Evolutionary conservation across 495 filamentous ascomycete species (phyloP).

Genomic region (Aspergillus cavernicola): DNA sequence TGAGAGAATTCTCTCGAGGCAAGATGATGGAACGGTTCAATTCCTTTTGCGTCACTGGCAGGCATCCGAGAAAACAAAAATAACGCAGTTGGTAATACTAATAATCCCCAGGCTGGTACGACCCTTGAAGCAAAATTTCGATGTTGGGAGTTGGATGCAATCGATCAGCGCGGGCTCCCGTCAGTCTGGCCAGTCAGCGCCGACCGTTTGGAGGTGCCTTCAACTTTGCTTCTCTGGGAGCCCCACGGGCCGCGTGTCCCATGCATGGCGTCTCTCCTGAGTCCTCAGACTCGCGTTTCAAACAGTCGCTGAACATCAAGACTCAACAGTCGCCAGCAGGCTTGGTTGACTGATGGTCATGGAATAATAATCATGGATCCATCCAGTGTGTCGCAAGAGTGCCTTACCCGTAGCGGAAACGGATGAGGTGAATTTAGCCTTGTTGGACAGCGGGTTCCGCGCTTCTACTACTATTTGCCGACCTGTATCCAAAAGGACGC

Average conservation of each 20-base stretch:
- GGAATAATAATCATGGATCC: too few relatives aligned
- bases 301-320: too few relatives aligned
- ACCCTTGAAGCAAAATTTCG: conserved; percentile 4
- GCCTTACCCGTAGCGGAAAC: too few relatives aligned
- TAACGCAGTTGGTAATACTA: background rate
- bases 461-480: background rate
- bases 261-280: conserved; percentile 10
- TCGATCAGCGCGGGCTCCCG: conserved; percentile 11
- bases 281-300: too few relatives aligned
- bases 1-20: background rate
- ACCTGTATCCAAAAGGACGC: too few relatives aligned
- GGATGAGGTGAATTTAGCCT: too few relatives aligned
- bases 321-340: too few relatives aligned
- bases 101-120: background rate
- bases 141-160: background rate
- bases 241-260: conserved; percentile 29
- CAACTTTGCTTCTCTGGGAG: background rate
- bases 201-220: background rate
- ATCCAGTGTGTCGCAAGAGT: too few relatives aligned
- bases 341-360: too few relatives aligned
- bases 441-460: background rate
- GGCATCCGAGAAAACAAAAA: too few relatives aligned
- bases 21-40: too few relatives aligned
- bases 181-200: conserved; percentile 15
- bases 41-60: background rate